Base-by-base conservation (phyloP, 495 filamentous ascomycete genomes). In the Peziza echinospora region DNA sequence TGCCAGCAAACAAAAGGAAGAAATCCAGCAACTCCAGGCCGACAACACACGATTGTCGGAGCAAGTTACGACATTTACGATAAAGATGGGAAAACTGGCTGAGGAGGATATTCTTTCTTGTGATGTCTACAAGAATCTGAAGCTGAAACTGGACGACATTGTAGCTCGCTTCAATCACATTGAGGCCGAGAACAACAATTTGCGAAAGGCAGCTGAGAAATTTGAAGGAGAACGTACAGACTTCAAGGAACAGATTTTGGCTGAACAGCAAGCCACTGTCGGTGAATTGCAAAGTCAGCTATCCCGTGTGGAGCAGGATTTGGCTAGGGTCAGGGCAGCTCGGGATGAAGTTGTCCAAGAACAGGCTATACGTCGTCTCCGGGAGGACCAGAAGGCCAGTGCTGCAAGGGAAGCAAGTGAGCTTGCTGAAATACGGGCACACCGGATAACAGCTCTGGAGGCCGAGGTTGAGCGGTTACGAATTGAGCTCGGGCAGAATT, bases 91-190 rank as follows among this genome's bases (percentile, higher is more conserved):
- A 2, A 77, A 72, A 47, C 66, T 89, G 30, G 78, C 80, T 0
- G 87, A 97, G 54, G 89, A 97, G 45, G 89, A 97, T 54, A 94
- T 92, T 60, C 77, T 83, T 37, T 73, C 80, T 45, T 93, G 84
- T 26, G 82, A 94, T 53, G 69, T 92, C 8, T 96, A 94, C 69
- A 93, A 93, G 60, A 71, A 77, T 49, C 70, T 94, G 48, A 91
- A 84, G 63, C 73, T 72, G 23, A 83, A 92, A 53, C 79, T 92
- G 54, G 86, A 94, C 49, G 91, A 94, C 58, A 74, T 91, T 16
- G 81, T 93, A 46, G 83, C 80, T 55, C 76, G 84, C 7, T 74
- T 93, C 59, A 96, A 96, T 58, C 73, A 92, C 56, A 63, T 94
- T 56, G 85, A 96, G 62, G 84, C 85, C 10, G 79, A 76, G 13